Evolutionary conservation across 257 asterid genomes (phyloP).

Genomic region (Lantana camara): DNA sequence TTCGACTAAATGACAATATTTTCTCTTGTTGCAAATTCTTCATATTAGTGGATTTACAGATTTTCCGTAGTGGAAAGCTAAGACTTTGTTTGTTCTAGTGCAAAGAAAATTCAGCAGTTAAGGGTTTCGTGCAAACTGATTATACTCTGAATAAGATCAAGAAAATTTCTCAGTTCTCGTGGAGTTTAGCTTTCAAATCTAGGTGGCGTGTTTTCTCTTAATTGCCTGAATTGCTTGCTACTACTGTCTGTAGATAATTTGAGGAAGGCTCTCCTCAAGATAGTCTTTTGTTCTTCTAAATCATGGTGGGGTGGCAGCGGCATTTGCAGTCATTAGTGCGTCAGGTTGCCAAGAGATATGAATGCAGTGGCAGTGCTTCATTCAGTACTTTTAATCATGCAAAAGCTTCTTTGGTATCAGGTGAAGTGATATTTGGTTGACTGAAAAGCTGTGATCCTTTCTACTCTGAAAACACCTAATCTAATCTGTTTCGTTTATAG

Average conservation of each 20-base stretch:
- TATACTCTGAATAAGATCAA: not conserved
- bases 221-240: not conserved
- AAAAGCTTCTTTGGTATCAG: slow-evolving; percentile 53
- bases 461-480: not conserved
- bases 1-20: slow-evolving; percentile 42
- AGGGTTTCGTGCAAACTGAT: not conserved
- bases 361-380: slow-evolving; percentile 39
- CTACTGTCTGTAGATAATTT: slow-evolving; percentile 16
- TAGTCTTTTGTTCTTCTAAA: slow-evolving; percentile 10
- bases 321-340: slow-evolving; percentile 63
- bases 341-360: slow-evolving; percentile 66
- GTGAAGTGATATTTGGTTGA: slow-evolving; percentile 37
- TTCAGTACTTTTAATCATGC: slow-evolving; percentile 49
- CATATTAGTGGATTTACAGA: not conserved
- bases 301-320: slow-evolving; percentile 80
- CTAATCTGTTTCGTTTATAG: not conserved
- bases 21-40: not conserved
- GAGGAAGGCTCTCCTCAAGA: slow-evolving; percentile 18
- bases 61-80: not conserved
- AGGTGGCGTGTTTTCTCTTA: not conserved
- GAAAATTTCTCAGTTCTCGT: not conserved
- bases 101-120: not conserved
- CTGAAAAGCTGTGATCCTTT: not conserved
- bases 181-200: not conserved
- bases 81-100: not conserved